These are phyloP conservation scores for Paecilomyces formosus DNA, from an alignment of 2,329 filamentous ascomycete genomes.

Conservation along the genomic window DNA sequence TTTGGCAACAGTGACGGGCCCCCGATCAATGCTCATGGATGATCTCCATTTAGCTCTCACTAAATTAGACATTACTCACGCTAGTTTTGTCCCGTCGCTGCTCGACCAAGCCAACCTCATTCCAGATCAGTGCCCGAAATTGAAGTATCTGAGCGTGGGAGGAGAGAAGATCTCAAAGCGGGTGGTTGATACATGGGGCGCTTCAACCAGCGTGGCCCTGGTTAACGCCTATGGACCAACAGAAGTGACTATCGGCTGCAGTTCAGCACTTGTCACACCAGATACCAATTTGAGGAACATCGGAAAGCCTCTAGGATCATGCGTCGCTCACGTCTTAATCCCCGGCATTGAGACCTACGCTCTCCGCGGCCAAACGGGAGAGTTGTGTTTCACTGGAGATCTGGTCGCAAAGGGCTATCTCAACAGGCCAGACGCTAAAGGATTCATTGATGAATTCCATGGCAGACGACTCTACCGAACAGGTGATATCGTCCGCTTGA, in stretches of 20 bases:
- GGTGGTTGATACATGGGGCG: constrained; percentile 23
- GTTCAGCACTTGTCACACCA: constrained; percentile 16
- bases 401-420: constrained; percentile 21
- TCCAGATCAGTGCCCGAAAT: constrained; percentile 16
- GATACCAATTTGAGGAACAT: constrained; percentile 22
- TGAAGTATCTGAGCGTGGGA: constrained; percentile 24
- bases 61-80: constrained; percentile 21
- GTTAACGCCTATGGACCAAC: constrained; percentile 29
- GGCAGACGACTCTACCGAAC: constrained; percentile 60
- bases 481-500: constrained; percentile 72
- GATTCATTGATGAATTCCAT: constrained; percentile 11
- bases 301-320: constrained; percentile 18
- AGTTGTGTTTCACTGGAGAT: constrained; percentile 21
- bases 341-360: constrained; percentile 16
- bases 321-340: constrained; percentile 18
- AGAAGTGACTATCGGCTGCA: constrained; percentile 27
- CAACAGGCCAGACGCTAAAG: constrained; percentile 19
- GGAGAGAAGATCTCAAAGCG: constrained; percentile 28
- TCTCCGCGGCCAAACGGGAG: constrained; percentile 19
- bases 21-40: constrained; percentile 19
- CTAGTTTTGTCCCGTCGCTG: constrained; percentile 22
- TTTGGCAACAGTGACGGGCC: constrained; percentile 18
- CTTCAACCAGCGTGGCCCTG: constrained; percentile 14
- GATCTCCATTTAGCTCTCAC: constrained; percentile 16
- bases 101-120: constrained; percentile 16